Percentiles rank a stretch among this genome's conserved stretches.
Conservation (phyloP, 306 rosid species). For the Vigna reflexopilosa region DNA sequence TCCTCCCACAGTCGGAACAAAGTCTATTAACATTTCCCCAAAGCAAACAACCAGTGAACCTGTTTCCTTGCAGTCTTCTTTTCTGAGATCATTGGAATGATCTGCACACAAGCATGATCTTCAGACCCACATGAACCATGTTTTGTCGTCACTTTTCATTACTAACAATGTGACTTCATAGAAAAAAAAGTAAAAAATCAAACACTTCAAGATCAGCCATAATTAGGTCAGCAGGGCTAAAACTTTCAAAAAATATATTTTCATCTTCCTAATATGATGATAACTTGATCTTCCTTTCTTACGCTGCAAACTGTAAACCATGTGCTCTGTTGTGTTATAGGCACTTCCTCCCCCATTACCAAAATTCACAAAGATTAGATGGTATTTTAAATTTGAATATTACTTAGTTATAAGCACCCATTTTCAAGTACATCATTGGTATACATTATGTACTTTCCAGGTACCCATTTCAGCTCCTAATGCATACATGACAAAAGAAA, state of each 20-base stretch:
- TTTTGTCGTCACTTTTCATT: slow-evolving; percentile 13
- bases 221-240: neutral
- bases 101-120: slow-evolving; percentile 40
- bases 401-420: neutral
- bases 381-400: slow-evolving; percentile 20
- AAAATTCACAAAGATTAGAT: neutral
- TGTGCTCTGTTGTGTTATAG: slow-evolving; percentile 1
- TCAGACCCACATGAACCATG: slow-evolving; percentile 43
- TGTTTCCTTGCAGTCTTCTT: slow-evolving; percentile 44
- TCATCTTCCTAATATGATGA: slow-evolving; percentile 23
- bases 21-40: slow-evolving; percentile 87
- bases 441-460: slow-evolving; percentile 27
- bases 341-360: slow-evolving; percentile 22
- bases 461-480: slow-evolving; percentile 25
- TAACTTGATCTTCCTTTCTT: neutral
- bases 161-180: slow-evolving; percentile 14
- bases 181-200: slow-evolving; percentile 13
- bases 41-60: slow-evolving; percentile 75
- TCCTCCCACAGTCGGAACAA: slow-evolving; percentile 86
- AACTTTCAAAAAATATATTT: neutral
- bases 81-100: slow-evolving; percentile 39
- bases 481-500: too few relatives aligned
- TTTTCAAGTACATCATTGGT: slow-evolving; percentile 15
- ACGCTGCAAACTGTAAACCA: slow-evolving; percentile 1
- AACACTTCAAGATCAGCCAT: slow-evolving; percentile 13